Evolutionary conservation across 2,329 filamentous ascomycete genomes (phyloP).

Genomic region (Cytospora chrysosperma): DNA sequence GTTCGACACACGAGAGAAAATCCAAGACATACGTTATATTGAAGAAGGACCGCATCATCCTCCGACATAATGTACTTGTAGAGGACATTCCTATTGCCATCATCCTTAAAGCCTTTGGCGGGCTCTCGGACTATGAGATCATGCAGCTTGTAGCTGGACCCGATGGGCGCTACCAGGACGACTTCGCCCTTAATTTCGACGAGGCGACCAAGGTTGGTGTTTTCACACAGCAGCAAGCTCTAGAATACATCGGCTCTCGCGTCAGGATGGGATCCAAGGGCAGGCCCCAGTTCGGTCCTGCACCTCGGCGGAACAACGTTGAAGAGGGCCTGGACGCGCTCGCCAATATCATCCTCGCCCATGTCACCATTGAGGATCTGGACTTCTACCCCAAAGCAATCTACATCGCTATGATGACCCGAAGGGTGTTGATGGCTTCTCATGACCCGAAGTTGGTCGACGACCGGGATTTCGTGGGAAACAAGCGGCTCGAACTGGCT

Average conservation of each 20-base stretch:
- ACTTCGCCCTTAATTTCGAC: constrained; percentile 94
- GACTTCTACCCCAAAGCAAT: constrained; percentile 97
- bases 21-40: constrained; percentile 95
- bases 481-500: constrained; percentile 92
- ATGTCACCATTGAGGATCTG: constrained; percentile 85
- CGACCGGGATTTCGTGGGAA: constrained; percentile 96
- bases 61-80: constrained; percentile 89
- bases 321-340: constrained; percentile 92
- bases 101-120: constrained; percentile 87
- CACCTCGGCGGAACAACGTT: constrained; percentile 72
- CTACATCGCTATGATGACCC: constrained; percentile 95
- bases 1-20: constrained; percentile 95
- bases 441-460: constrained; percentile 88
- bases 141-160: constrained; percentile 85
- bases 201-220: constrained; percentile 81
- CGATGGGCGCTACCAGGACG: constrained; percentile 87
- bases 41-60: constrained; percentile 87
- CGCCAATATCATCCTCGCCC: constrained; percentile 88
- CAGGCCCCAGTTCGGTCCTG: constrained; percentile 52
- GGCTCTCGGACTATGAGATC: constrained; percentile 93
- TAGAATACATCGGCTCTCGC: constrained; percentile 85
- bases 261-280: constrained; percentile 80
- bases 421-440: constrained; percentile 91
- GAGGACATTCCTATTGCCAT: constrained; percentile 96
- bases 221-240: constrained; percentile 89